A percentile compares a stretch with the other conserved stretches of the same genome.
phyloP scores from a whole-genome alignment of 2,329 filamentous ascomycete species.

The Fusarium cyanostomum region DNA sequence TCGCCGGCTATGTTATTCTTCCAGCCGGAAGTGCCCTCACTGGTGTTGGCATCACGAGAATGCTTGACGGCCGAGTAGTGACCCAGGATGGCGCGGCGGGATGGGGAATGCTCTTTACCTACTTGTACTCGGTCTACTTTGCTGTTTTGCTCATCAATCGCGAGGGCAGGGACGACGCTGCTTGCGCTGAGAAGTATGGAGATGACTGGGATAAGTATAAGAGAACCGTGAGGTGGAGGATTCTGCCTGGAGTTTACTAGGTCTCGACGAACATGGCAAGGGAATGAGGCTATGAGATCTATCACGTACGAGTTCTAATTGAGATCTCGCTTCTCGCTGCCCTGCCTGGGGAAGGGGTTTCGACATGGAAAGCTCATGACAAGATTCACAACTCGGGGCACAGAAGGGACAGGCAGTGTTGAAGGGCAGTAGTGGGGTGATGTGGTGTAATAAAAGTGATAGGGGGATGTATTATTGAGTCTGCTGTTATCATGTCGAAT shows the following conservation, averaged over 20 bases:
- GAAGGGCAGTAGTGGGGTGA: too few relatives aligned
- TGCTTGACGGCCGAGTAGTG: slow-evolving; percentile 67
- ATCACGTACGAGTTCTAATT: too few relatives aligned
- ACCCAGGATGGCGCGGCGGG: slow-evolving; percentile 77
- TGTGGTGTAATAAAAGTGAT: too few relatives aligned
- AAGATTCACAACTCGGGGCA: too few relatives aligned
- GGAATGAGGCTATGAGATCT: background rate
- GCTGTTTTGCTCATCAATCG: slow-evolving; percentile 83
- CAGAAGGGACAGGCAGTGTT: too few relatives aligned
- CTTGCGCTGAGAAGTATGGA: slow-evolving; percentile 87
- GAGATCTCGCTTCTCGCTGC: too few relatives aligned
- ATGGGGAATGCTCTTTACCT: slow-evolving; percentile 86
- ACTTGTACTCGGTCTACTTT: slow-evolving; percentile 93
- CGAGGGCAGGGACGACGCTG: slow-evolving; percentile 84
- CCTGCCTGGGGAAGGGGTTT: too few relatives aligned
- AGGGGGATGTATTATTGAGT: too few relatives aligned
- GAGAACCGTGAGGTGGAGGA: slow-evolving; percentile 77
- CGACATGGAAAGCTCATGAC: too few relatives aligned
- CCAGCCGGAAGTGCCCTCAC: slow-evolving; percentile 54
- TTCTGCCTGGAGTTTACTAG: slow-evolving; percentile 74
- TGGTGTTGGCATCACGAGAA: slow-evolving; percentile 60
- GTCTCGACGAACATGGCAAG: background rate
- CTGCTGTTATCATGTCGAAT: too few relatives aligned
- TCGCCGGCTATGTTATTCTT: slow-evolving; percentile 80
- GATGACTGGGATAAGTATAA: slow-evolving; percentile 89